Conservation (phyloP, 495 filamentous ascomycete genomes). For the Lasiosphaeris hirsuta region DNA sequence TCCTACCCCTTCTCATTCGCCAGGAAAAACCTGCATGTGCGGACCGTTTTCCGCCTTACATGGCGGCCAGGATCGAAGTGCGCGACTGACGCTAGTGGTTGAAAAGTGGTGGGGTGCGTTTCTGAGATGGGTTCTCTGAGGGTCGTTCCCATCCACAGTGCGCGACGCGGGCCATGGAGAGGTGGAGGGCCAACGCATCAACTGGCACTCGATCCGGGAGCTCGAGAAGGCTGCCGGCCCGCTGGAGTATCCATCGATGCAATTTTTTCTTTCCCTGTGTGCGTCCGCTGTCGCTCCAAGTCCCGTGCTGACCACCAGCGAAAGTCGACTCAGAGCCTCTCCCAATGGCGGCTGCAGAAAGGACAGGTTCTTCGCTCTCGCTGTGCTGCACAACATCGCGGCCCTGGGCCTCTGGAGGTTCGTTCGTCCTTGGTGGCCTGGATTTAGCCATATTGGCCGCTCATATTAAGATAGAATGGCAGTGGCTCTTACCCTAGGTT, state of each 20-base stretch:
- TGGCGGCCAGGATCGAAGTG: slow-evolving; percentile 31
- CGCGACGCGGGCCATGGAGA: slow-evolving; percentile 7
- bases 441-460: slow-evolving; percentile 17
- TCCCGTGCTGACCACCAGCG: slow-evolving; percentile 8
- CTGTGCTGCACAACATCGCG: slow-evolving; percentile 14
- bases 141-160: slow-evolving; percentile 2
- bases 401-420: not conserved
- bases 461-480: slow-evolving; percentile 13
- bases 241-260: not conserved
- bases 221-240: too few relatives aligned
- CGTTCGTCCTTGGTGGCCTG: not conserved
- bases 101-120: slow-evolving; percentile 8
- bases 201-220: not conserved
- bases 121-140: too few relatives aligned
- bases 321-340: not conserved
- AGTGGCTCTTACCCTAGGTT: slow-evolving; percentile 13
- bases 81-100: slow-evolving; percentile 18
- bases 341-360: slow-evolving; percentile 13
- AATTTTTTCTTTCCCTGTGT: not conserved
- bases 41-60: slow-evolving; percentile 45
- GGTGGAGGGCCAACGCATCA: not conserved
- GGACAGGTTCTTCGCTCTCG: not conserved
- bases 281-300: not conserved
- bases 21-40: slow-evolving; percentile 33
- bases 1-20: slow-evolving; percentile 31